Evolutionary conservation across 768 basidiomycete genomes (phyloP).

Genomic region (Serendipita sp.): DNA sequence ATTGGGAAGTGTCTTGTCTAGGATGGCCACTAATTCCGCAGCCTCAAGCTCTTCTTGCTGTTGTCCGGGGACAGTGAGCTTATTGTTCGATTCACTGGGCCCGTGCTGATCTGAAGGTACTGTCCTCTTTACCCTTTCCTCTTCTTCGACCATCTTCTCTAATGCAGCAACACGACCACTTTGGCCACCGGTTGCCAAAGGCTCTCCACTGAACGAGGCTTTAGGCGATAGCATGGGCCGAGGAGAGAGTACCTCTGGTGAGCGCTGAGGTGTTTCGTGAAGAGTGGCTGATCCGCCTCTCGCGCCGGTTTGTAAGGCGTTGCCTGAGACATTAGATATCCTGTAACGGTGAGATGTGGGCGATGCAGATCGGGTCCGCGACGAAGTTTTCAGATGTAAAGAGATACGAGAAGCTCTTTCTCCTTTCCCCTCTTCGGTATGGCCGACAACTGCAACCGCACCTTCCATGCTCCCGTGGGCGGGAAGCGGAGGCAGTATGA

Average conservation of each 20-base stretch:
- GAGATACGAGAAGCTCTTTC: conserved; percentile 40
- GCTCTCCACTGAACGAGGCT: conserved; percentile 31
- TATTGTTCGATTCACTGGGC: background rate
- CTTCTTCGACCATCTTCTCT: conserved; percentile 56
- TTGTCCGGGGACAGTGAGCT: background rate
- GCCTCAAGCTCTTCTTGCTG: background rate
- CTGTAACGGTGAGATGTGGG: conserved; percentile 37
- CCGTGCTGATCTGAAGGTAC: too few species aligned
- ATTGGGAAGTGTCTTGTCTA: background rate
- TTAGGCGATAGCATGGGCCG: conserved; percentile 55
- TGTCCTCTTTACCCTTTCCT: conserved; percentile 16
- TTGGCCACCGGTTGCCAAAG: conserved; percentile 13
- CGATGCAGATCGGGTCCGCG: conserved; percentile 44
- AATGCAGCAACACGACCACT: conserved; percentile 18
- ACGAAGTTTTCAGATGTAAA: conserved; percentile 39
- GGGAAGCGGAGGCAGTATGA: conserved; percentile 15
- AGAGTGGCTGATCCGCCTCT: background rate
- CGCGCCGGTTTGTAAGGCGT: background rate
- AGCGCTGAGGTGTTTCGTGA: background rate
- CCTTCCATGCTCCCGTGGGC: conserved; percentile 10
- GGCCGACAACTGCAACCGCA: conserved; percentile 15
- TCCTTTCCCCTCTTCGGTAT: conserved; percentile 43
- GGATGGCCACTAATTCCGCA: background rate
- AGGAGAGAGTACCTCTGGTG: conserved; percentile 35
- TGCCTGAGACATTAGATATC: background rate